Evolutionary conservation across 139 green algal species (phyloP), one percentile per base, ranked within the genome.

Genomic region (Astrephomene gubernaculifera): DNA sequence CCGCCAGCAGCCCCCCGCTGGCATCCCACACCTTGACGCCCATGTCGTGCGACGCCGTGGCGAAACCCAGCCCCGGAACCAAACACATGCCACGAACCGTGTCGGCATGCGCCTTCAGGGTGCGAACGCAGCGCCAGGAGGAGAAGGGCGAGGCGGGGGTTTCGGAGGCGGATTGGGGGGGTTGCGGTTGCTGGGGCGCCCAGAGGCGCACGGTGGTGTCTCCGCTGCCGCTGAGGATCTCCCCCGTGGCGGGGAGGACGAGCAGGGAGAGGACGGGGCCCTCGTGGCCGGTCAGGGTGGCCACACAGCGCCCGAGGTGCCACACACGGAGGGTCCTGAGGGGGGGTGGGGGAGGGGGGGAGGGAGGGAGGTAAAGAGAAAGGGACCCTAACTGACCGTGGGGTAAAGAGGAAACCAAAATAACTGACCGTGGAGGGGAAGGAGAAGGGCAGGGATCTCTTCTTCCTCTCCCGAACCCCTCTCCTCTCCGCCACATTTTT

Each of bases 21-120:
- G 90, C 38, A 25, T 87, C 86, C 94, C 95, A 97, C 54, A 94
- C 81, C 71, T 88, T 92, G 35, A 95, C 61, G 1, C 90, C 96
- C 41, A 89, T 71, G 89, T 99, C 97, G 88, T 99, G 97, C 4
- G 96, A 99, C 17, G 90, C 97, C 8, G 95, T 98, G 52, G 98
- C 91, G 67, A 99, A 92, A 8, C 96, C 96, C 24, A 98, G 43
- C 19, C 88, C 93, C 4, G 92, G 92, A 38, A 98, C 73, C 79
- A 95, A 43, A 12, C 91, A 88, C 41, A 99, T 89, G 38, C 92
- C 92, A 68, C 94, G 91, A 60, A 98, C 96, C 1, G 94, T 96
- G 86, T 98, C 96, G 1, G 75, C 92, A 87, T 99, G 96, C 9
- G 91, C 97, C 33, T 57, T 84, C 72, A 97, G 90, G 22, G 91